phyloP scores from a whole-genome alignment of 1,284 basidiomycete genomes.

The Heterobasidion occidentale region DNA sequence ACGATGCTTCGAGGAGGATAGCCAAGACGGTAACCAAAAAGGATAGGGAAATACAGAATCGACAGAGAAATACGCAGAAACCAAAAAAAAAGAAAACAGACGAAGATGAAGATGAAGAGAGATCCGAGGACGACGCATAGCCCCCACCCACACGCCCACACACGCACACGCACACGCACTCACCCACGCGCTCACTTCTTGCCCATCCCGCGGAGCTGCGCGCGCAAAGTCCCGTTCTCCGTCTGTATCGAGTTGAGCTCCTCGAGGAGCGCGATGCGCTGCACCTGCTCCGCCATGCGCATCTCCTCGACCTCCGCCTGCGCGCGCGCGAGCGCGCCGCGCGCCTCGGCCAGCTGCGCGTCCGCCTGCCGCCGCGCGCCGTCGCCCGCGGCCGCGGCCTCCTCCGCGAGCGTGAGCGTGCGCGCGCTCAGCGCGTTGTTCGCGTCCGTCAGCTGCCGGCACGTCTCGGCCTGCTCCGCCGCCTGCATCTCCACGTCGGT shows the following conservation, averaged over 20 bases:
- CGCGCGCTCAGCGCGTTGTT: constrained; percentile 71
- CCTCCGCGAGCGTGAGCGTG: constrained; percentile 67
- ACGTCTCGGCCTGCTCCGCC: constrained; percentile 64
- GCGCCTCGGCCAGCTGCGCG: constrained; percentile 39
- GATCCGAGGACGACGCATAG: background rate
- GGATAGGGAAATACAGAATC: background rate
- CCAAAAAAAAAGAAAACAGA: background rate
- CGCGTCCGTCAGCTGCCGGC: constrained; percentile 63
- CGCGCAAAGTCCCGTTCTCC: constrained; percentile 62
- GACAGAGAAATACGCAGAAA: background rate
- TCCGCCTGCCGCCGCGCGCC: background rate
- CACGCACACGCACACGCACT: no score
- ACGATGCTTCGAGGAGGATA: background rate
- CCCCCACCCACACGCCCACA: no score
- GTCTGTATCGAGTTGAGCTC: constrained; percentile 74
- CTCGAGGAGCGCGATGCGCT: constrained; percentile 65
- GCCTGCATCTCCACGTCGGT: constrained; percentile 62
- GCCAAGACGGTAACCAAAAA: background rate
- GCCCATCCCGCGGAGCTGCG: constrained; percentile 46
- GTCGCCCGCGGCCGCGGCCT: constrained; percentile 48
- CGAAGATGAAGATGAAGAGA: background rate
- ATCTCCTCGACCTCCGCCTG: constrained; percentile 37
- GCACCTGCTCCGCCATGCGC: constrained; percentile 57
- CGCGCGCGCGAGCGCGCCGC: constrained; percentile 30
- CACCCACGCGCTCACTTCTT: constrained; percentile 30